Evolutionary conservation across 441 rosid genomes (phyloP).

Genomic region (Croton setiger): DNA sequence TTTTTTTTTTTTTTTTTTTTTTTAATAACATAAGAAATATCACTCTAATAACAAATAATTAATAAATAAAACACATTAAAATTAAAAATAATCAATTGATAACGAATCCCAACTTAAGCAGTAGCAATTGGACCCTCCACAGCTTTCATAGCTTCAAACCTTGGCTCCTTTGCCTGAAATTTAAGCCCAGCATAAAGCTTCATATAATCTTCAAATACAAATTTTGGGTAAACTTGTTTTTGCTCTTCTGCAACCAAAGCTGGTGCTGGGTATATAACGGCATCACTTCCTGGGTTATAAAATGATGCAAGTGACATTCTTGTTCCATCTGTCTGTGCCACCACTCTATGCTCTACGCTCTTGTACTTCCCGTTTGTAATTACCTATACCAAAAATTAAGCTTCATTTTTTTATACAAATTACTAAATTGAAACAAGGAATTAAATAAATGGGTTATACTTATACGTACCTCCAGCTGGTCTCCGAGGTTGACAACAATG

Average conservation of each 20-base stretch:
- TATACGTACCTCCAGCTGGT: conserved; percentile 92
- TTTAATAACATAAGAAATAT: neutral
- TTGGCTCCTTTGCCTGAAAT: conserved; percentile 86
- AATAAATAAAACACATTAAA: neutral
- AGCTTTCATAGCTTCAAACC: conserved; percentile 86
- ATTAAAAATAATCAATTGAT: neutral
- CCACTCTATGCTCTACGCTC: conserved; percentile 80
- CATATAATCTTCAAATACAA: conserved; percentile 92
- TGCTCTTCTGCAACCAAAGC: conserved; percentile 43
- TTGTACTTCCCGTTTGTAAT: conserved; percentile 92
- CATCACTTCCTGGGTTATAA: conserved; percentile 88
- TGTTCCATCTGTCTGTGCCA: conserved; percentile 66
- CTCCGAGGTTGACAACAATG: conserved; percentile 89
- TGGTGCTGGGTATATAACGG: conserved; percentile 84
- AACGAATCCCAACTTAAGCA: conserved; percentile 26
- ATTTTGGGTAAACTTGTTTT: conserved; percentile 56
- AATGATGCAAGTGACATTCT: conserved; percentile 95
- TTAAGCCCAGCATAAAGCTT: conserved; percentile 68
- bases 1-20: neutral
- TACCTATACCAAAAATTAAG: conserved; percentile 35
- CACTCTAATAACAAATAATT: neutral
- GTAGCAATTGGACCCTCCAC: conserved; percentile 52
- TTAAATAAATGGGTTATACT: neutral
- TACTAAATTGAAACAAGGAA: neutral
- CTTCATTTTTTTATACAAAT: too few relatives aligned